These are phyloP conservation scores for Suillus subalutaceus DNA, from an alignment of 768 basidiomycete species.

Conservation along the genomic window DNA sequence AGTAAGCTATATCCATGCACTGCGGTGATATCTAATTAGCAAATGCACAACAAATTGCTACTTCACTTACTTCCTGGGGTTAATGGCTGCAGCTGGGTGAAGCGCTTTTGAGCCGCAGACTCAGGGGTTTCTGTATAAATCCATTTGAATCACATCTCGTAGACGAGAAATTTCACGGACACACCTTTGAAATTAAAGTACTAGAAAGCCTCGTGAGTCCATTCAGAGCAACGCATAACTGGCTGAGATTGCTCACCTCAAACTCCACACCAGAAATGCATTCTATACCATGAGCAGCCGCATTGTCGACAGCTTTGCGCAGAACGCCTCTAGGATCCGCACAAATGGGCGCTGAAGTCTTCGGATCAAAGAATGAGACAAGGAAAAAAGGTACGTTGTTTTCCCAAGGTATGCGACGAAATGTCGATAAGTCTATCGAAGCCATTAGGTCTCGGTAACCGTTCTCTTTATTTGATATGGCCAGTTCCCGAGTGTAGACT, in stretches of 20 bases:
- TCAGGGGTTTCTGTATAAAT: slow-evolving; percentile 72
- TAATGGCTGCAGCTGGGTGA: slow-evolving; percentile 70
- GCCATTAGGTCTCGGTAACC: slow-evolving; percentile 92
- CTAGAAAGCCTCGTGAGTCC: slow-evolving; percentile 38
- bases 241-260: slow-evolving; percentile 58
- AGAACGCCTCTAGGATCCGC: slow-evolving; percentile 90
- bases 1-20: slow-evolving; percentile 98
- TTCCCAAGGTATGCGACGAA: slow-evolving; percentile 91
- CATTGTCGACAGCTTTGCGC: slow-evolving; percentile 30
- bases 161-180: background rate
- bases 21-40: slow-evolving; percentile 31
- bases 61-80: slow-evolving; percentile 86
- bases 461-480: slow-evolving; percentile 89
- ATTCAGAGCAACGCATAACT: background rate
- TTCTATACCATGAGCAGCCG: slow-evolving; percentile 47
- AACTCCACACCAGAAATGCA: slow-evolving; percentile 92
- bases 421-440: slow-evolving; percentile 83
- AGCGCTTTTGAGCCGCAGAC: slow-evolving; percentile 76
- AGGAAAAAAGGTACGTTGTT: slow-evolving; percentile 92
- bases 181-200: slow-evolving; percentile 93
- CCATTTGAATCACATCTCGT: slow-evolving; percentile 5
- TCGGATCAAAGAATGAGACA: slow-evolving; percentile 87
- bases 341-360: slow-evolving; percentile 71
- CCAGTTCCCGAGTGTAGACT: slow-evolving; percentile 82
- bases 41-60: background rate